A percentile compares a stretch with the other conserved stretches of the same genome.
Evolutionary conservation across 345 rosid genomes (phyloP).

Genomic region (Salix viminalis): DNA sequence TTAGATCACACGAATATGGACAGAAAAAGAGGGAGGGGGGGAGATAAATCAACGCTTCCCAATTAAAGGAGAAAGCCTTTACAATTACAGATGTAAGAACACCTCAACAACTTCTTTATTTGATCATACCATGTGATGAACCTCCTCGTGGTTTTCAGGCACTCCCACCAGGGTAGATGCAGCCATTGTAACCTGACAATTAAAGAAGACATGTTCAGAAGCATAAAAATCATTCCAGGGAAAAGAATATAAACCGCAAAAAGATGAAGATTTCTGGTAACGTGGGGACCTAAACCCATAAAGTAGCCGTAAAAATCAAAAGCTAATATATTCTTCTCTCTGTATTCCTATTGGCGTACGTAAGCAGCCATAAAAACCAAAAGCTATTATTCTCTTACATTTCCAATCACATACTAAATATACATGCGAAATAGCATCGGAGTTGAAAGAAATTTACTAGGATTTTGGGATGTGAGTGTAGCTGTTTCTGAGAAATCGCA

Average conservation of each 20-base stretch:
- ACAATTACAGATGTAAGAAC: constrained; percentile 4
- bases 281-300: neutral
- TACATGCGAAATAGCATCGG: neutral
- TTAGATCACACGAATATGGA: neutral
- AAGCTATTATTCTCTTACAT: neutral
- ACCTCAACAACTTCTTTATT: neutral
- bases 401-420: neutral
- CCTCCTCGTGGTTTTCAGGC: constrained; percentile 26
- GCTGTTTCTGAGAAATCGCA: constrained; percentile 92
- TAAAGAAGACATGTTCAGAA: constrained; percentile 4
- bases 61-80: constrained; percentile 18
- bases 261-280: neutral
- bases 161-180: constrained; percentile 59
- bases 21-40: too few relatives aligned
- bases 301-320: neutral
- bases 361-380: neutral
- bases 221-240: neutral
- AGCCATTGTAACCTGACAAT: constrained; percentile 51
- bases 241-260: neutral
- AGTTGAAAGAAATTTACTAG: constrained; percentile 46
- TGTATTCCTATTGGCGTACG: neutral
- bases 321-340: neutral
- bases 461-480: constrained; percentile 47
- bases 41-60: neutral
- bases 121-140: neutral